Evolutionary conservation across 2,329 filamentous ascomycete species (phyloP), one percentile per base, ranked within the genome.

Genomic region (Didymellaceae sp.): DNA sequence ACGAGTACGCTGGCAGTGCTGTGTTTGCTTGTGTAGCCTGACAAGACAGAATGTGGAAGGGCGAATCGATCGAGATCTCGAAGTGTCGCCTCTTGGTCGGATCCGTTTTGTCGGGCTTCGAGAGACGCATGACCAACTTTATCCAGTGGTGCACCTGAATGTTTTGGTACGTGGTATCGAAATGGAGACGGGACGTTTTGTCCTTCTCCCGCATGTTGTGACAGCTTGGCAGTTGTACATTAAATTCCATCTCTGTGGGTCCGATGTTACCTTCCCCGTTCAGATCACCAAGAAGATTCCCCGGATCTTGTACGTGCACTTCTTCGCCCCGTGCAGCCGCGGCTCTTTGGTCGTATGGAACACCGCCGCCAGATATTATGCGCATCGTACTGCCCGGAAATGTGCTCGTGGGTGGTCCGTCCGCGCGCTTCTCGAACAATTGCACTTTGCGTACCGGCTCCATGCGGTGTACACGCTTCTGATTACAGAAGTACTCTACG

Each of bases 111-210:
- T 96, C 92, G 11, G 88, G 78, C 62, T 90, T 91, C 22, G 91
- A 96, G 37, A 97, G 86, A 43, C 92, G 88, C 85, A 97, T 90
- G 54, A 96, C 91, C 66, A 96, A 91, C 90, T 96, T 96, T 73
- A 97, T 96, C 91, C 91, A 96, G 71, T 97, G 92, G 70, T 90
- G 91, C 45, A 97, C 91, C 65, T 94, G 90, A 43, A 96, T 93
- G 57, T 95, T 95, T 67, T 91, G 89, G 80, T 93, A 96, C 49
- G 91, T 96, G 45, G 91, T 96, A 68, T 96, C 91, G 44, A 93
- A 93, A 70, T 96, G 88, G 52, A 97, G 76, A 52, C 85, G 82
- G 51, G 84, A 80, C 20, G 73, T 67, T 55, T 81, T 80, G 65
- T 92, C 87, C 37, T 87, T 88, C 17, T 88, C 85, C 60, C 77